These are phyloP conservation scores for Leptomonas pyrrhocoris DNA, from an alignment of 208 protist species.

Conservation along the genomic window DNA sequence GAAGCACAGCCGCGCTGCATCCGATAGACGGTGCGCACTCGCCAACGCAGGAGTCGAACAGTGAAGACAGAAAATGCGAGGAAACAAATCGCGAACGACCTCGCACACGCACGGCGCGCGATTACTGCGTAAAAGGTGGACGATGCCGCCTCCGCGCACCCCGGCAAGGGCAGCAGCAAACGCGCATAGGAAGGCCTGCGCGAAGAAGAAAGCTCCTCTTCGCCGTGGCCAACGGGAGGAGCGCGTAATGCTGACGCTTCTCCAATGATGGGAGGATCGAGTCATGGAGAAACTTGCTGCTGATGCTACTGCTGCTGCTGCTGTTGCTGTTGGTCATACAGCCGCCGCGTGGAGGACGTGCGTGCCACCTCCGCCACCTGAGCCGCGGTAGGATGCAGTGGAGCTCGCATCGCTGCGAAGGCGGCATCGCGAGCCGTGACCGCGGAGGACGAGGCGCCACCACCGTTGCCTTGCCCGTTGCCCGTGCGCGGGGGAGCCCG, in stretches of 20 bases:
- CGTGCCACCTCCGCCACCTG: constrained; percentile 28
- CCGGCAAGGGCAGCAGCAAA: constrained; percentile 21
- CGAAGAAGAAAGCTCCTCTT: constrained; percentile 6
- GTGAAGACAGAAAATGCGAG: too few relatives aligned
- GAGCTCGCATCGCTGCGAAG: constrained; percentile 12
- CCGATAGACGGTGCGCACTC: too few relatives aligned
- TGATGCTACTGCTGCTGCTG: not conserved
- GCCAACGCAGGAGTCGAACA: too few relatives aligned
- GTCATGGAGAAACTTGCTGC: not conserved
- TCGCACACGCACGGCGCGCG: too few relatives aligned
- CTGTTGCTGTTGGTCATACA: not conserved
- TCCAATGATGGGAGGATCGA: not conserved
- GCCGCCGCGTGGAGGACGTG: constrained; percentile 21
- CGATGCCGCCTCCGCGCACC: not conserved
- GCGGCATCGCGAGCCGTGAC: constrained; percentile 1
- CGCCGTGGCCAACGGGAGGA: not conserved
- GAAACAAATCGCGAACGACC: too few relatives aligned
- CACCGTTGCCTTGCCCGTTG: not conserved
- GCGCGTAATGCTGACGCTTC: too few relatives aligned
- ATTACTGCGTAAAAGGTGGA: not conserved
- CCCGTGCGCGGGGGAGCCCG: not conserved
- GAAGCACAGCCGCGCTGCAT: too few relatives aligned
- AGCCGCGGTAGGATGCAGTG: constrained; percentile 24
- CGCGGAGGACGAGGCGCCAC: not conserved
- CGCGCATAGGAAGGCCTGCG: constrained; percentile 8